Evolutionary conservation across 805 yeast genomes (phyloP), one percentile per base, ranked within the genome.

Genomic region (Wickerhamomyces xylosicus): DNA sequence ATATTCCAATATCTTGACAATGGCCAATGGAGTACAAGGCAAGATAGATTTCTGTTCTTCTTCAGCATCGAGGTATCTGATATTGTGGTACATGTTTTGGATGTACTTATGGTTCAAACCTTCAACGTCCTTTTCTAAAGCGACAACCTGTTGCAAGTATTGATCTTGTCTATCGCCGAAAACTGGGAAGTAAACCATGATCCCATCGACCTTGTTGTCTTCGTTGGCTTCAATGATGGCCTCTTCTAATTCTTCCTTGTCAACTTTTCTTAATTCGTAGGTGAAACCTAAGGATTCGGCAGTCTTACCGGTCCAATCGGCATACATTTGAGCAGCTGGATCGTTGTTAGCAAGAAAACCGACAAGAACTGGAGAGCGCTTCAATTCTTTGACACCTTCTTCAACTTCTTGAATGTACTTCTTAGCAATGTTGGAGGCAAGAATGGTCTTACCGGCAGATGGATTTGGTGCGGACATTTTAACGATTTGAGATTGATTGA

Each of bases 101-200:
- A 90, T 79, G 61, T 87, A 92, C 51, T 80, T 64, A 64, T 86
- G 92, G 56, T 89, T 85, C 51, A 92, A 67, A 2, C 98, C 98
- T 62, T 92, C 98, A 19, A 92, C 97, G 53, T 92, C 98, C 59
- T 92, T 92, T 44, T 85, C 90, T 31, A 79, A 67, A n/a, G 87
- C 67, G 16, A 92, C 89, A 44, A 87, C 83, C 62, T 92, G 97
- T 63, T 92, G 97, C 41, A 92, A 62, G 59, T 92, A 92, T 61
- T 85, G 95, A 61, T 92, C 98, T 62, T 92, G 97, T 42, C 85
- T 75, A 56, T 85, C 85, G 3, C 95, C 96, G 61, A 85, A 92
- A 3, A 92, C 97, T 0, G 98, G 98, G 72, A 90, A 92, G 59
- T 92, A 92, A 14, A 92, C 90, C 84, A 92, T 87, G 48, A 92